Conservation (phyloP, 1,139 yeast species). For the Sugiyamaella novakii region DNA sequence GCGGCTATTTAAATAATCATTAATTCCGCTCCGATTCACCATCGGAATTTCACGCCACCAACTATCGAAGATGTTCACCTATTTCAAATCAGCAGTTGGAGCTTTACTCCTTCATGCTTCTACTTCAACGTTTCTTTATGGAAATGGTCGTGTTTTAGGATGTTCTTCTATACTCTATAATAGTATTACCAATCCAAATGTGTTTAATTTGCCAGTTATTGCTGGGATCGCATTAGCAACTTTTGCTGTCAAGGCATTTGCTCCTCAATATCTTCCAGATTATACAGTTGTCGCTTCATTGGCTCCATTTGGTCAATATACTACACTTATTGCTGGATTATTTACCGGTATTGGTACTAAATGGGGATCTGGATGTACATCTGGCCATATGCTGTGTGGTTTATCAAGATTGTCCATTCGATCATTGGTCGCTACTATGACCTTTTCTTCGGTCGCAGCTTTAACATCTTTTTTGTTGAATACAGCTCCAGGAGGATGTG, state of each 20-base stretch:
- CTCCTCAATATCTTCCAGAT: conserved; percentile 40
- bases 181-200: conserved; percentile 33
- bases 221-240: conserved; percentile 42
- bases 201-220: conserved; percentile 35
- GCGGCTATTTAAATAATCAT: too few relatives aligned
- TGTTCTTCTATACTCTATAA: conserved; percentile 48
- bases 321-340: conserved; percentile 40
- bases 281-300: conserved; percentile 24
- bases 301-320: conserved; percentile 29
- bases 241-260: conserved; percentile 25
- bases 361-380: conserved; percentile 53
- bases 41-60: too few relatives aligned
- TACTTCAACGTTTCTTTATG: conserved; percentile 45
- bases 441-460: conserved; percentile 44
- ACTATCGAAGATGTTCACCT: conserved; percentile 47
- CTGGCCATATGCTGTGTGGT: conserved; percentile 55
- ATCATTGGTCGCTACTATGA: conserved; percentile 48
- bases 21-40: too few relatives aligned
- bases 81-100: conserved; percentile 48
- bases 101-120: conserved; percentile 50
- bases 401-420: conserved; percentile 48
- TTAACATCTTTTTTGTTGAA: conserved; percentile 27
- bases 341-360: conserved; percentile 51
- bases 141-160: conserved; percentile 48
- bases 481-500: conserved; percentile 32